Percentiles rank a stretch among this genome's conserved stretches.
These are phyloP conservation scores for Pseudoneurospora amorphoporcata DNA, from an alignment of 495 filamentous ascomycete genomes.

Conservation along the genomic window DNA sequence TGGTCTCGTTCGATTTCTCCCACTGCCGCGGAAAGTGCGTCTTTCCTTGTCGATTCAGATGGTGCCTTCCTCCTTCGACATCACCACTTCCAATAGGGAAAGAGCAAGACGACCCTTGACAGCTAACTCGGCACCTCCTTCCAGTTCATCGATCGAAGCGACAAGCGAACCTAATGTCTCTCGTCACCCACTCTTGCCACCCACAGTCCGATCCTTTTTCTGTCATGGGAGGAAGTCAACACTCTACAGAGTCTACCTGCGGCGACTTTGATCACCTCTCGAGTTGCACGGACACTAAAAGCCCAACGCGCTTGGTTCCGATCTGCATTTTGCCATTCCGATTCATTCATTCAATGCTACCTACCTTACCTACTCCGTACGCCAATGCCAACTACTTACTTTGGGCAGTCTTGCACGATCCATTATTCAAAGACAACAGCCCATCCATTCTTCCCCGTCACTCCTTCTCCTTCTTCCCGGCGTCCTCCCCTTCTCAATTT, in stretches of 20 bases:
- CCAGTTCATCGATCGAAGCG: neutral
- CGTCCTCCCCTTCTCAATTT: neutral
- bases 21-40: neutral
- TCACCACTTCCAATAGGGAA: neutral
- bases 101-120: neutral
- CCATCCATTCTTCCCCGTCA: neutral
- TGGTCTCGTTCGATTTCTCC: neutral
- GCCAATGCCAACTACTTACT: no score
- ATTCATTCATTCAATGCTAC: no score
- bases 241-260: neutral
- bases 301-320: no score
- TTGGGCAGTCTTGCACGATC: neutral
- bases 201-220: no score
- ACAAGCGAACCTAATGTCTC: neutral
- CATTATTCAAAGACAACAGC: neutral
- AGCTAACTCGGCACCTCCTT: neutral
- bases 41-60: neutral
- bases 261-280: no score
- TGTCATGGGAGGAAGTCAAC: no score
- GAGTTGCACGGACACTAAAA: no score
- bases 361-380: no score
- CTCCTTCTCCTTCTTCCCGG: neutral
- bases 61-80: neutral
- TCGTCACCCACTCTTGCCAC: neutral
- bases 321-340: no score